Evolutionary conservation across 2,329 filamentous ascomycete species (phyloP).

Genomic region (Aspergillus texensis): DNA sequence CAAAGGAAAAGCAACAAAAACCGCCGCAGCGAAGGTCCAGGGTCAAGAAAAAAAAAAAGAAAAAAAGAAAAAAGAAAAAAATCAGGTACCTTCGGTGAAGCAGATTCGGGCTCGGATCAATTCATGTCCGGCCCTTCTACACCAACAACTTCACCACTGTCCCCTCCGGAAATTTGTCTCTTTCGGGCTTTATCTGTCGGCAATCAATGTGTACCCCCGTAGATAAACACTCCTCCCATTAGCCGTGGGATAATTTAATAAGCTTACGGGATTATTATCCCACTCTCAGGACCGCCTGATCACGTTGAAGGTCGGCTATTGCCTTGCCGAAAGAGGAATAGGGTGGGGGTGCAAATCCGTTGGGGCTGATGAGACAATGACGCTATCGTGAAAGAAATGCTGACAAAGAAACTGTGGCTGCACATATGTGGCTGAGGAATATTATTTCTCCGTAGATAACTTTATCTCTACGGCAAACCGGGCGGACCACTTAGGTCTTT

Average conservation of each 20-base stretch:
- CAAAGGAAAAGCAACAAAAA: background rate
- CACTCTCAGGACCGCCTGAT: background rate
- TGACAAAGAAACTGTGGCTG: constrained; percentile 8
- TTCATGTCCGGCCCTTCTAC: constrained; percentile 1
- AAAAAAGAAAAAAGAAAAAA: constrained; percentile 7
- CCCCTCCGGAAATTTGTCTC: constrained; percentile 15
- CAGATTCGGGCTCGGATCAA: constrained; percentile 10
- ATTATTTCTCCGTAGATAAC: background rate
- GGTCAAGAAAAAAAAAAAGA: background rate
- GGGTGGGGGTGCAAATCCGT: constrained; percentile 33
- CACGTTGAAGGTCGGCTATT: constrained; percentile 22
- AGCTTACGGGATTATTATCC: constrained; percentile 10
- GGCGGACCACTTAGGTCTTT: constrained; percentile 11
- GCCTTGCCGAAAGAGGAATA: constrained; percentile 28
- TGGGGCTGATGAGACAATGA: constrained; percentile 4
- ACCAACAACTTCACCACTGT: background rate
- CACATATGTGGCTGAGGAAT: background rate
- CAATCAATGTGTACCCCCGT: background rate
- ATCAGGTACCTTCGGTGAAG: constrained; percentile 20
- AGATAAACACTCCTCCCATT: background rate
- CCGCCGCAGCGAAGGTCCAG: background rate
- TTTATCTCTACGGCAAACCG: constrained; percentile 8
- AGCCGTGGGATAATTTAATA: constrained; percentile 3
- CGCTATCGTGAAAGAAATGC: background rate
- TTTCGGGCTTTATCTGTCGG: constrained; percentile 7